phyloP scores from a whole-genome alignment of 2,329 filamentous ascomycete genomes.

The Fusarium sp. region DNA sequence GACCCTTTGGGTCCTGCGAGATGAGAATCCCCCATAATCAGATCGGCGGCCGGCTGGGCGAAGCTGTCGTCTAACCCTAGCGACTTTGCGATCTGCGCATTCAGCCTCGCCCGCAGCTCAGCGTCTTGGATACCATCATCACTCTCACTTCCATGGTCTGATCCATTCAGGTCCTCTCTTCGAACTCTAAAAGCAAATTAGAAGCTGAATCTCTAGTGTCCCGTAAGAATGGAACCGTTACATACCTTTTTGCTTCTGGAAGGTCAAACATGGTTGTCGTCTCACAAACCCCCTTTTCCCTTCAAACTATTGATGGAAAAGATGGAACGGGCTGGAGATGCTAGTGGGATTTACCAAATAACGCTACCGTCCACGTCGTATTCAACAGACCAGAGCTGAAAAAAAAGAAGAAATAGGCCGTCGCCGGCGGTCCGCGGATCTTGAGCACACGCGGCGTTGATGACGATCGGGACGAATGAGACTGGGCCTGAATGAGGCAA shows the following conservation, averaged over 20 bases:
- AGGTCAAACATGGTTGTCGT: constrained; percentile 43
- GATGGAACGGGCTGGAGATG: neutral
- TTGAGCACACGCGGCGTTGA: neutral
- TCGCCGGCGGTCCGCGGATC: constrained; percentile 4
- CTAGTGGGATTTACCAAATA: neutral
- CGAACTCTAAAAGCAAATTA: constrained; percentile 57
- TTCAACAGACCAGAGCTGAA: constrained; percentile 3
- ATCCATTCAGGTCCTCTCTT: constrained; percentile 62
- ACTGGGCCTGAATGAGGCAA: neutral
- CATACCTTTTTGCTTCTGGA: constrained; percentile 47
- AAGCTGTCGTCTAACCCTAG: constrained; percentile 52
- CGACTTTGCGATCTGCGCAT: constrained; percentile 59
- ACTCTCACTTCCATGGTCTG: constrained; percentile 43
- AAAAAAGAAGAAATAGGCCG: neutral
- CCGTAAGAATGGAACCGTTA: neutral
- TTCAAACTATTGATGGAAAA: neutral
- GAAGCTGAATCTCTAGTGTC: neutral
- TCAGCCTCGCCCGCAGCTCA: constrained; percentile 56
- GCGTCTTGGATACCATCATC: constrained; percentile 49
- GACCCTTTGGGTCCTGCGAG: constrained; percentile 11
- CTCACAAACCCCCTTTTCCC: neutral
- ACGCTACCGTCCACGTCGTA: constrained; percentile 30
- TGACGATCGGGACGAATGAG: neutral
- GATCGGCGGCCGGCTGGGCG: constrained; percentile 1
- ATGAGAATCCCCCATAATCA: neutral